A percentile compares a stretch with the other conserved stretches of the same genome.
These are phyloP conservation scores for Sistotremastrum niveocremeum DNA, from an alignment of 768 basidiomycete species.

Conservation along the genomic window DNA sequence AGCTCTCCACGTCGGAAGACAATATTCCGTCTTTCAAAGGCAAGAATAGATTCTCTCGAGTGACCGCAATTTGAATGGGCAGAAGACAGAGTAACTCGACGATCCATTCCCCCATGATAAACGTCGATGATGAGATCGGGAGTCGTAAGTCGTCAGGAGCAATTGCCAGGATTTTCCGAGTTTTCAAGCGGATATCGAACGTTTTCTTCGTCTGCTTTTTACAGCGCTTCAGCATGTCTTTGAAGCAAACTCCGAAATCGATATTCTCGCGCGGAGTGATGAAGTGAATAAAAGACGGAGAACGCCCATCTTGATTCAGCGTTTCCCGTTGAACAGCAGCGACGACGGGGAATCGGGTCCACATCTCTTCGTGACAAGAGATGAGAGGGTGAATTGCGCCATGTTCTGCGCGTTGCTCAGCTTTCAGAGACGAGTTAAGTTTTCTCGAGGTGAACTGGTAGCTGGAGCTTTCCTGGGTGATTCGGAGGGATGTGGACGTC, in stretches of 20 bases:
- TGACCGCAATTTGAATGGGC: slow-evolving; percentile 49
- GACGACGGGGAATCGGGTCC: slow-evolving; percentile 47
- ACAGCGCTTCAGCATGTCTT: slow-evolving; percentile 15
- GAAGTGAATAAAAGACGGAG: slow-evolving; percentile 23
- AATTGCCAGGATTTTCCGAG: too few relatives aligned
- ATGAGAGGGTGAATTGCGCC: slow-evolving; percentile 28
- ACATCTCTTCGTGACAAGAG: slow-evolving; percentile 43
- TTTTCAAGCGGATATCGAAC: too few relatives aligned
- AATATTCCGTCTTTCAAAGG: slow-evolving; percentile 46
- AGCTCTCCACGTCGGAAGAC: slow-evolving; percentile 35
- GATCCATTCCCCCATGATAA: slow-evolving; percentile 32
- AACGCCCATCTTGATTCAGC: too few relatives aligned
- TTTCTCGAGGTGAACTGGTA: slow-evolving; percentile 28
- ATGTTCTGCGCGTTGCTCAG: too few relatives aligned
- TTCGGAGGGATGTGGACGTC: slow-evolving; percentile 32
- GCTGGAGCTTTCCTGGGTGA: slow-evolving; percentile 42
- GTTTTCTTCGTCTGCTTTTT: too few relatives aligned
- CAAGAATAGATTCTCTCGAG: slow-evolving; percentile 45
- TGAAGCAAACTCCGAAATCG: slow-evolving; percentile 29
- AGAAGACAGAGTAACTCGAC: slow-evolving; percentile 48
- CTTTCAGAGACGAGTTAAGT: too few relatives aligned
- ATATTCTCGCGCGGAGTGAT: slow-evolving; percentile 25
- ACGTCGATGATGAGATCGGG: too few relatives aligned
- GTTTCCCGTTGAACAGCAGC: slow-evolving; percentile 37
- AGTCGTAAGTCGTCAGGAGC: too few relatives aligned